phyloP scores from a whole-genome alignment of 2,329 filamentous ascomycete species.

The Colletotrichum tanaceti region DNA sequence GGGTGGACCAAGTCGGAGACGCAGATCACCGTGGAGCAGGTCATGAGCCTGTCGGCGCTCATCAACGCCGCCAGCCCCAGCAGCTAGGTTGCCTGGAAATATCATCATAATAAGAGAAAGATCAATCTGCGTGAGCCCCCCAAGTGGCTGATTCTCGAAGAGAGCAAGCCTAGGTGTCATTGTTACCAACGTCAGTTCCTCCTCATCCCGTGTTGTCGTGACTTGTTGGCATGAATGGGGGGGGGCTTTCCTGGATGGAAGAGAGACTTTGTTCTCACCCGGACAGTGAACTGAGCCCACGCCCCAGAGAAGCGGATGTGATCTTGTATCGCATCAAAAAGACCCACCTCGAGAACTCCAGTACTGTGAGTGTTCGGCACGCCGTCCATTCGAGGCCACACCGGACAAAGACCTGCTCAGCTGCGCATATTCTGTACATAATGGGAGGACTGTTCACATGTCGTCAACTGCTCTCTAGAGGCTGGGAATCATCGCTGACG shows the following conservation, averaged over 20 bases:
- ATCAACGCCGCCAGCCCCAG: slow-evolving; percentile 29
- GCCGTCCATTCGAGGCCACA: neutral
- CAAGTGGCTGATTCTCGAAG: neutral
- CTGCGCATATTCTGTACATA: neutral
- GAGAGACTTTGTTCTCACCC: neutral
- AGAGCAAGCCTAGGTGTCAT: neutral
- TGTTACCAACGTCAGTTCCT: neutral
- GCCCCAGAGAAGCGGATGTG: neutral
- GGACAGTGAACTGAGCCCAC: neutral
- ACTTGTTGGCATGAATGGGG: neutral
- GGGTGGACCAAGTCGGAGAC: slow-evolving; percentile 23
- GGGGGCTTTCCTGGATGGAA: neutral
- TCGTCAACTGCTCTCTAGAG: neutral
- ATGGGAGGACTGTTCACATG: neutral
- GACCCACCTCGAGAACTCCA: neutral
- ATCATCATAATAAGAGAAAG: neutral
- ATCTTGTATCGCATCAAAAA: neutral
- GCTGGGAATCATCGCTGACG: neutral
- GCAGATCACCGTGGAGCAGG: slow-evolving; percentile 25
- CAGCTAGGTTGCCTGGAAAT: neutral
- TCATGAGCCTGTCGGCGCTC: slow-evolving; percentile 27
- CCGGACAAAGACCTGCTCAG: too few species aligned
- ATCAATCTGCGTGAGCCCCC: too few species aligned
- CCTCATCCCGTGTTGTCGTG: neutral
- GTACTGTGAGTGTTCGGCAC: neutral